Percentiles rank a stretch among this genome's conserved stretches.
These are phyloP conservation scores for Tolypocladium ophioglossoides DNA, from an alignment of 2,329 filamentous ascomycete species.

Conservation along the genomic window DNA sequence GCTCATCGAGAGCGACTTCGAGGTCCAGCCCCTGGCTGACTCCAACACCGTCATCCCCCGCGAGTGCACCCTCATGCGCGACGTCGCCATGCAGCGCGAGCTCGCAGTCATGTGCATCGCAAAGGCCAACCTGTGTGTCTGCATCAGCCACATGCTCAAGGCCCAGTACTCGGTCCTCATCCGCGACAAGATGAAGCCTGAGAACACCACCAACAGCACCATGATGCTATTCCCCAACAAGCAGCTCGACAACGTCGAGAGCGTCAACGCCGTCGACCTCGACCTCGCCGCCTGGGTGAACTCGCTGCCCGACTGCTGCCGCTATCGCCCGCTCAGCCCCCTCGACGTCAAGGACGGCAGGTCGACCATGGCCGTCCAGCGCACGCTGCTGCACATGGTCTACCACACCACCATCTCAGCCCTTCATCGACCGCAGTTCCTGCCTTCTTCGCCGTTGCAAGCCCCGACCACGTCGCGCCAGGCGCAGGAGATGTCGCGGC, in stretches of 20 bases:
- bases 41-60: slow-evolving; percentile 57
- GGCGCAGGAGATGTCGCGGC: slow-evolving; percentile 71
- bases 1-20: slow-evolving; percentile 76
- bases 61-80: slow-evolving; percentile 61
- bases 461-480: slow-evolving; percentile 48
- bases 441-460: slow-evolving; percentile 57
- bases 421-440: slow-evolving; percentile 80
- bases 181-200: slow-evolving; percentile 69
- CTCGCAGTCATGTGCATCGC: slow-evolving; percentile 83
- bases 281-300: slow-evolving; percentile 71
- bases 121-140: slow-evolving; percentile 80
- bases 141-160: slow-evolving; percentile 80
- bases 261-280: slow-evolving; percentile 68
- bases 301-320: slow-evolving; percentile 59
- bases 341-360: slow-evolving; percentile 49
- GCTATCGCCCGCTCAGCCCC: slow-evolving; percentile 48
- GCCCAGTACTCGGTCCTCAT: slow-evolving; percentile 89
- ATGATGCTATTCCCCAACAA: slow-evolving; percentile 93
- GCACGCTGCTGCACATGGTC: slow-evolving; percentile 84
- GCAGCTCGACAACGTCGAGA: slow-evolving; percentile 67
- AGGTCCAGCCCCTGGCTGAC: slow-evolving; percentile 58
- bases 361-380: slow-evolving; percentile 56
- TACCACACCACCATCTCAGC: slow-evolving; percentile 89
- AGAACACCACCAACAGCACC: slow-evolving; percentile 61
- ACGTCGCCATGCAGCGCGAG: slow-evolving; percentile 62